Evolutionary conservation across 495 filamentous ascomycete genomes (phyloP).

Genomic region (Penicillium bovifimosum): DNA sequence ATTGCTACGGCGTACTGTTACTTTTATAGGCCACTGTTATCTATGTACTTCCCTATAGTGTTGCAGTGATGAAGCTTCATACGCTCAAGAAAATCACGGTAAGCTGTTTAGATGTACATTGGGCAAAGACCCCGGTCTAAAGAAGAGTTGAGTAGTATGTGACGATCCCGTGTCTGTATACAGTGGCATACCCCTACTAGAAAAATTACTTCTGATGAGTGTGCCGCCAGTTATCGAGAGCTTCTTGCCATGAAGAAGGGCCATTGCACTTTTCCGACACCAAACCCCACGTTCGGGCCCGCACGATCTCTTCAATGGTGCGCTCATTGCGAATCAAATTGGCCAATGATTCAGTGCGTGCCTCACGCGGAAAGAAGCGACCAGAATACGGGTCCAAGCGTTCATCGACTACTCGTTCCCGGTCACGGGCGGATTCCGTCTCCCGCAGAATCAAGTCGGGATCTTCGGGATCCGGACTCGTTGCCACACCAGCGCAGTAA

Average conservation of each 20-base stretch:
- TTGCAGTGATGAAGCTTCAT: no score
- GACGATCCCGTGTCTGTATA: neutral
- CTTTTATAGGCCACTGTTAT: no score
- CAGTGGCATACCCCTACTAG: neutral
- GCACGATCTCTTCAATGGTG: constrained; percentile 80
- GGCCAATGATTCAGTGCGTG: constrained; percentile 77
- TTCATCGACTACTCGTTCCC: constrained; percentile 79
- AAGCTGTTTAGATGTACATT: no score
- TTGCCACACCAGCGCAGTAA: constrained; percentile 87
- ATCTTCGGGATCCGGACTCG: constrained; percentile 81
- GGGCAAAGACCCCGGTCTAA: neutral
- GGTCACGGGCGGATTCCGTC: constrained; percentile 61
- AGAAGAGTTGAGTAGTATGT: constrained; percentile 6
- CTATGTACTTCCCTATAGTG: no score
- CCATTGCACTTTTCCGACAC: constrained; percentile 74
- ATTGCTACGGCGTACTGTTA: no score
- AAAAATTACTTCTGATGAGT: constrained; percentile 20
- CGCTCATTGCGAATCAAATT: constrained; percentile 75
- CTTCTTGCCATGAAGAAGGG: constrained; percentile 55
- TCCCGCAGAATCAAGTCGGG: constrained; percentile 68
- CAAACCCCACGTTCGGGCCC: constrained; percentile 74
- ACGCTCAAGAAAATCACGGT: no score
- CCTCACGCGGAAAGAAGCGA: constrained; percentile 76
- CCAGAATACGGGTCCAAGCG: constrained; percentile 87
- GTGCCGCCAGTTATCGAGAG: constrained; percentile 56